Evolutionary conservation across 148 eudicot genomes (phyloP), one percentile per base, ranked within the genome.

Genomic region (Camellia sinensis): DNA sequence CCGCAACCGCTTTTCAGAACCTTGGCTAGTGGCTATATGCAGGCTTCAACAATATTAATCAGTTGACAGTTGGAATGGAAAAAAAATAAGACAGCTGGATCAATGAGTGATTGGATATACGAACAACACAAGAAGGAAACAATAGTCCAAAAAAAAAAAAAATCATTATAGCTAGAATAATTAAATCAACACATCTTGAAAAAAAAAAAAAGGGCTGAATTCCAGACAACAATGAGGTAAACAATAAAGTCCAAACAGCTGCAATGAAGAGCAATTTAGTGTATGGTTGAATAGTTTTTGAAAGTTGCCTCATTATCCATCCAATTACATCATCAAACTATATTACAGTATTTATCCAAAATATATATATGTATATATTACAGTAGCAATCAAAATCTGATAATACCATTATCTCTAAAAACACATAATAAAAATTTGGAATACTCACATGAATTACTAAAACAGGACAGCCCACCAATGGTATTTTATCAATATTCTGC

Each of bases 401-500:
- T 18, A 8, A 22, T 48, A 56, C 46, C 7, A 57, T 54, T 56
- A 80, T 50, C 46, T 40, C 61, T 40, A 19, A 22, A 62, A 45
- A 64, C 3, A 59, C 0, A 14, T 3, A 54, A 19, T 62, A 48
- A 13, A 57, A 66, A 11, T 43, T 50, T 18, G 76, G 68, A 19
- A 75, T 44, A 84, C 94, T 91, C 84, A 93, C 97, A 85, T 93
- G 97, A 82, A 93, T 93, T 13, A 93, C 89, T 84, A 93, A 76
- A 66, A 93, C 93, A 53, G 82, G 82, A 41, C 82, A 80, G 63
- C 82, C 79, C 81, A 91, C 94, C 81, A 84, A 79, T 22, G 97
- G 94, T 64, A 93, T 91, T 82, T 93, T 93, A 84, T 93, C 97
- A 80, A 93, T 89, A 80, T 93, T 93, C 97, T 93, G 90, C 88